Evolutionary conservation across 768 basidiomycete species (phyloP).

Genomic region (Termitomyces sp.): DNA sequence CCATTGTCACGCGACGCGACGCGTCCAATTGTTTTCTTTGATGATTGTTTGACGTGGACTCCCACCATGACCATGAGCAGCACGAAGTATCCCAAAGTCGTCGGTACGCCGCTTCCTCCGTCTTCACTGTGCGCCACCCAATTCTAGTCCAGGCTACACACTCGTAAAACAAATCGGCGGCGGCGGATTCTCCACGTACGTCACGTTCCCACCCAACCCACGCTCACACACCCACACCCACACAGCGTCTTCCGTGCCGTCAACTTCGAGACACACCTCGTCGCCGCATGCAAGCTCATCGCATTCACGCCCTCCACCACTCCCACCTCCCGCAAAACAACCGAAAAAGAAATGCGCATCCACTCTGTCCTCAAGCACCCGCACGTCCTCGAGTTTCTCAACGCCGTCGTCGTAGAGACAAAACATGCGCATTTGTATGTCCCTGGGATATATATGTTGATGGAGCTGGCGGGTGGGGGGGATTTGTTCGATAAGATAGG

Average conservation of each 20-base stretch:
- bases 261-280: slow-evolving; percentile 57
- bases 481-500: slow-evolving; percentile 99
- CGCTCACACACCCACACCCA: neutral
- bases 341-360: slow-evolving; percentile 92
- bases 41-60: too few relatives aligned
- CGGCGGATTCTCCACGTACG: slow-evolving; percentile 84
- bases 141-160: slow-evolving; percentile 53
- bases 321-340: slow-evolving; percentile 68
- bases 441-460: slow-evolving; percentile 87
- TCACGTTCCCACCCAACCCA: neutral
- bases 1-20: neutral
- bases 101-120: slow-evolving; percentile 29
- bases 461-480: slow-evolving; percentile 91
- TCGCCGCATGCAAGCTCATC: slow-evolving; percentile 89
- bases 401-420: slow-evolving; percentile 71
- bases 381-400: slow-evolving; percentile 83
- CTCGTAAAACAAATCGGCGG: slow-evolving; percentile 79
- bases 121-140: neutral
- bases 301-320: slow-evolving; percentile 60
- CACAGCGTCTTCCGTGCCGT: slow-evolving; percentile 87
- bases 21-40: neutral
- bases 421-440: slow-evolving; percentile 56
- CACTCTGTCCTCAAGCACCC: slow-evolving; percentile 77
- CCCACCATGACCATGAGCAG: slow-evolving; percentile 7
- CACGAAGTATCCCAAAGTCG: slow-evolving; percentile 39